Base-by-base conservation (phyloP, 2,329 filamentous ascomycete genomes). In the Paecilomyces formosus region DNA sequence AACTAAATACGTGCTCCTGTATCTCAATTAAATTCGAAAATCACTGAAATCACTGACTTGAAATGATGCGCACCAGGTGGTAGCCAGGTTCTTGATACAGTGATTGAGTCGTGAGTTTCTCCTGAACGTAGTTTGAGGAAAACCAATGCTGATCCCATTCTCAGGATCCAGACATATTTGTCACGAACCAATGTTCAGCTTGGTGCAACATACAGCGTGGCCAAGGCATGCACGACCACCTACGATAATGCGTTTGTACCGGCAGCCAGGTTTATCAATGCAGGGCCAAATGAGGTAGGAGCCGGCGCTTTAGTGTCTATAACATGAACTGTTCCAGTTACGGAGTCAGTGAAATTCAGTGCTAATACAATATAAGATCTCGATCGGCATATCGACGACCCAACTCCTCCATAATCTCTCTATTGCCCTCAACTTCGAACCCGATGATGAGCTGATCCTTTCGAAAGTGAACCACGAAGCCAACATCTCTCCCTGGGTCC, bases 401-500 rank as follows among this genome's bases (percentile, higher is more conserved):
- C 88, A 91, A 68, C 81, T 92, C 9, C 84, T 91, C 65, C 84
- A 88, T 63, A 92, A 92, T 68, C 80, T 92, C 15, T 82, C 84
- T 0, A 78, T 78, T 22, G 76, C 82, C 2, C 72, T 88, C 4
- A 65, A 70, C 11, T 83, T 87, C 67, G 65, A 76, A 11, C 69
- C 77, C 1, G 84, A 84, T 51, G 84, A 86, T 60, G 87, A 90
- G 67, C 80, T 93, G 54, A 77, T 94, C 61, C 68, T 92, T 11
- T 90, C 88, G 0, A 82, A 81, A 58, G 77, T 91, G 57, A 89
- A 92, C 70, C 89, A 93, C 66, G 89, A 92, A 74, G 86, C 89
- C 39, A 91, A 92, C 68, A 85, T 89, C 58, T 84, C 87, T 1
- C 81, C 88, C 0, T 93, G 89, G 90, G 75, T 90, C 0, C 81